These are phyloP conservation scores for Cercospora berteroae DNA, from an alignment of 2,329 filamentous ascomycete genomes.

Conservation along the genomic window DNA sequence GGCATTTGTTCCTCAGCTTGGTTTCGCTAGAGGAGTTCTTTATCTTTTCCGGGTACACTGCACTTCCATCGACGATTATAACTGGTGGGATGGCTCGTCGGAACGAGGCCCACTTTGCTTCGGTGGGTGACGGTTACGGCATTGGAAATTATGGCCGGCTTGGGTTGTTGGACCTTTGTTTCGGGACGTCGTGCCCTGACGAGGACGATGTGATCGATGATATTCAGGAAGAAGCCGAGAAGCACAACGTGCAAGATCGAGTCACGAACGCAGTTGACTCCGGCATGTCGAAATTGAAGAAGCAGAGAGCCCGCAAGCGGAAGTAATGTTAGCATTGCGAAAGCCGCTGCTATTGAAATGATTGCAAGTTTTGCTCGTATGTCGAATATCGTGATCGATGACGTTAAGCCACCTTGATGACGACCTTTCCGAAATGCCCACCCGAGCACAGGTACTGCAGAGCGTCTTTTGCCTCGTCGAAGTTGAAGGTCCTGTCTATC, in stretches of 20 bases:
- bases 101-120: conserved; percentile 56
- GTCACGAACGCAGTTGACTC: conserved; percentile 37
- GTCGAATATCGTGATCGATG: neutral
- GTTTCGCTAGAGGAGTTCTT: conserved; percentile 66
- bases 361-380: neutral
- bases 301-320: conserved; percentile 14
- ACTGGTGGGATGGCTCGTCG: conserved; percentile 58
- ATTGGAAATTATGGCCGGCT: conserved; percentile 43
- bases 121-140: conserved; percentile 35
- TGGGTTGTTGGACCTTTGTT: conserved; percentile 61
- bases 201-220: conserved; percentile 56
- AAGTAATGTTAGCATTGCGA: neutral
- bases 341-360: neutral
- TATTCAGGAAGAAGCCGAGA: conserved; percentile 55
- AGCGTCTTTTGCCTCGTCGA: conserved; percentile 38
- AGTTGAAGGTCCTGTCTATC: conserved; percentile 43
- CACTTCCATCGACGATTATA: conserved; percentile 58
- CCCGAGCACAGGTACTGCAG: conserved; percentile 40
- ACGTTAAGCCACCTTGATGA: conserved; percentile 32
- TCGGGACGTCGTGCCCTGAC: conserved; percentile 50
- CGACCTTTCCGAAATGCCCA: conserved; percentile 42
- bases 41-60: conserved; percentile 65
- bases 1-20: conserved; percentile 62
- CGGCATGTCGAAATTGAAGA: conserved; percentile 17
- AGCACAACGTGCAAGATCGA: conserved; percentile 52